Percentiles rank a stretch among this genome's conserved stretches.
phyloP scores from a whole-genome alignment of 805 yeast genomes.

The Cyberlindnera saturnus region DNA sequence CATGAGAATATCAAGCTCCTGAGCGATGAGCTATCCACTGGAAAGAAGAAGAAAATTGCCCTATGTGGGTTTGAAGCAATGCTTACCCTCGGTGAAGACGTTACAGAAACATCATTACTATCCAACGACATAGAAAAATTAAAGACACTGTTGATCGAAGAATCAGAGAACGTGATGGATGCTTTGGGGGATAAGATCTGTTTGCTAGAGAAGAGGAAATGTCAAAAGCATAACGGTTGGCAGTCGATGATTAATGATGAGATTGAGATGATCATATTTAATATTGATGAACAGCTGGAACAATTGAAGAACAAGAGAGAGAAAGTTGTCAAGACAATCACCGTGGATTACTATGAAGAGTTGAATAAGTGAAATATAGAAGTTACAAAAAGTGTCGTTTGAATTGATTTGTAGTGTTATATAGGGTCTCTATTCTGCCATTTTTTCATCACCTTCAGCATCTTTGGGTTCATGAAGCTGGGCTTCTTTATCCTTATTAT shows the following conservation, averaged over 20 bases:
- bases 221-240: conserved; percentile 52
- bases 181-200: conserved; percentile 29
- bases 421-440: background rate
- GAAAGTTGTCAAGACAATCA: conserved; percentile 30
- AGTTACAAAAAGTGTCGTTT: background rate
- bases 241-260: conserved; percentile 29
- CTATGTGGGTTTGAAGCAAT: conserved; percentile 47
- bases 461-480: conserved; percentile 1
- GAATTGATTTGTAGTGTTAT: background rate
- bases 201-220: conserved; percentile 47
- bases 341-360: conserved; percentile 32
- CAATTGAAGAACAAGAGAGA: conserved; percentile 24
- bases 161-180: background rate
- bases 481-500: conserved; percentile 9
- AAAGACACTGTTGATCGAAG: conserved; percentile 1
- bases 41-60: conserved; percentile 34
- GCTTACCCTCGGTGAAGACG: conserved; percentile 10
- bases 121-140: conserved; percentile 11
- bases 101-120: conserved; percentile 15
- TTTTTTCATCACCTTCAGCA: conserved; percentile 1
- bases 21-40: conserved; percentile 18
- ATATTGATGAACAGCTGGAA: conserved; percentile 16
- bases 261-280: conserved; percentile 29
- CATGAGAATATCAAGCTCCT: conserved; percentile 22
- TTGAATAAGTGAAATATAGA: conserved; percentile 2